Evolutionary conservation across 306 rosid species (phyloP).

Genomic region (Quercus suber): DNA sequence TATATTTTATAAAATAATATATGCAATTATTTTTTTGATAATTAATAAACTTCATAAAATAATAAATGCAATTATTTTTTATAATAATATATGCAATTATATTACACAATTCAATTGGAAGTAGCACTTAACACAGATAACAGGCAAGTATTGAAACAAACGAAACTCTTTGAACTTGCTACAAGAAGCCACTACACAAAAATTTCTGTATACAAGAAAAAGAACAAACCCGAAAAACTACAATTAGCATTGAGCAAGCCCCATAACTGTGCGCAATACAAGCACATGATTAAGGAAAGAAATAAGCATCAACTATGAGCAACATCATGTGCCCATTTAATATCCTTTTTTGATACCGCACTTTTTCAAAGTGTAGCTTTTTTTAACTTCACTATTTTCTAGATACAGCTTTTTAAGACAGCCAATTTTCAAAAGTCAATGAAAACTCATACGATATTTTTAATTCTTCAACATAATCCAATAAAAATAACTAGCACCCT

Average conservation of each 20-base stretch:
- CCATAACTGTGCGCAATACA: neutral
- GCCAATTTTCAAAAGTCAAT: too few relatives aligned
- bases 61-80: neutral
- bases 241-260: neutral
- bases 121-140: neutral
- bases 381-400: too few relatives aligned
- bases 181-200: neutral
- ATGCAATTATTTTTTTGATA: neutral
- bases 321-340: neutral
- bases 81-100: neutral
- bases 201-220: neutral
- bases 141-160: neutral
- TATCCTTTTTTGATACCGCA: too few relatives aligned
- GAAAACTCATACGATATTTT: neutral
- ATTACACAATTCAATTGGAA: neutral
- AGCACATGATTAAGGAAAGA: neutral
- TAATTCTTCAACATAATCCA: neutral
- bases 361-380: too few relatives aligned
- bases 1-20: neutral
- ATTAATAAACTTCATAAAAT: neutral
- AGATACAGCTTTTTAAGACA: too few relatives aligned
- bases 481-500: neutral
- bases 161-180: neutral
- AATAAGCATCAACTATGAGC: neutral
- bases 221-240: neutral